Conservation (phyloP, 768 basidiomycete species). For the Termitomyces sp. region DNA sequence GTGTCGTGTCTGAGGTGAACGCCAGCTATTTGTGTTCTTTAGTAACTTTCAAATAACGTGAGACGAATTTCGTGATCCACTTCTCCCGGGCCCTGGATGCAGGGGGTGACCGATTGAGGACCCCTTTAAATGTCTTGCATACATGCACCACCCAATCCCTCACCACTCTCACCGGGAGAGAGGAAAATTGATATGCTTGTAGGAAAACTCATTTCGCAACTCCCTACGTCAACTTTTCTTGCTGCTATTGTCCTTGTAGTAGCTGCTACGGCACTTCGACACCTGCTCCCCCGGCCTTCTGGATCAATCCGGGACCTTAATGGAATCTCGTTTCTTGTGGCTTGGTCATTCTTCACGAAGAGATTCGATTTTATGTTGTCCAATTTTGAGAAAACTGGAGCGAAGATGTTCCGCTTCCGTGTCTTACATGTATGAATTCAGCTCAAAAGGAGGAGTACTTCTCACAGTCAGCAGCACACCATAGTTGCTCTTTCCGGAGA, state of each 20-base stretch:
- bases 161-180: not conserved
- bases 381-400: constrained; percentile 19
- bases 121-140: not conserved
- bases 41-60: not conserved
- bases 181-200: not conserved
- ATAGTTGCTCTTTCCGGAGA: constrained; percentile 21
- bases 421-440: constrained; percentile 20
- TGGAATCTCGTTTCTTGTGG: constrained; percentile 22
- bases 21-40: too few relatives aligned
- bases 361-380: constrained; percentile 25
- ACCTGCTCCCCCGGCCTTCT: not conserved
- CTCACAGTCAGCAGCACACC: constrained; percentile 12
- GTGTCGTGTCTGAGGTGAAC: too few relatives aligned
- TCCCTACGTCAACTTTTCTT: not conserved
- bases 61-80: not conserved
- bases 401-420: constrained; percentile 23
- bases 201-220: not conserved
- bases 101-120: not conserved
- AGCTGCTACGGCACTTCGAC: not conserved
- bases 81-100: not conserved
- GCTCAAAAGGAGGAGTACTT: not conserved
- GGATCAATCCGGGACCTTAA: constrained; percentile 16
- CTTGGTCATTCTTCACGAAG: constrained; percentile 28
- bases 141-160: not conserved
- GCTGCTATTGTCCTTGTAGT: not conserved